Evolutionary conservation across 345 rosid species (phyloP).

Genomic region (Conringia planisiliqua): DNA sequence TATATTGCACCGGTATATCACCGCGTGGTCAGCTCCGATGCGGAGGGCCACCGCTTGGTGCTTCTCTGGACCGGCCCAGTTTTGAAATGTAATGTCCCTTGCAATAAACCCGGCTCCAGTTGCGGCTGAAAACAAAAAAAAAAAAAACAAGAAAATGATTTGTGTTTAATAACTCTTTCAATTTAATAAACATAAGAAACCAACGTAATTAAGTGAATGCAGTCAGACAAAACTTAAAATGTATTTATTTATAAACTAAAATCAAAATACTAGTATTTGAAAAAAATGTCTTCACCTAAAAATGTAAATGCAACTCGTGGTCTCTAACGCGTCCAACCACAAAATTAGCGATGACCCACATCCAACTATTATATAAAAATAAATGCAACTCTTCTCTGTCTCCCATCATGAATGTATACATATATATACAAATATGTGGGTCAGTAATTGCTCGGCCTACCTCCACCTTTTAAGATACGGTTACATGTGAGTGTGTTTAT

Average conservation of each 20-base stretch:
- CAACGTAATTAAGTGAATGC: neutral
- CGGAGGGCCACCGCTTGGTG: conserved; percentile 99
- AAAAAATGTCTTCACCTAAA: conserved; percentile 3
- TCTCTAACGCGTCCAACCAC: conserved; percentile 20
- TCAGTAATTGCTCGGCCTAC: conserved; percentile 19
- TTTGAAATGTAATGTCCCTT: conserved; percentile 85
- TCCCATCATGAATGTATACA: conserved; percentile 20
- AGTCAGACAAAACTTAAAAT: neutral
- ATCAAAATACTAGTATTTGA: neutral
- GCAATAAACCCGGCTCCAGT: conserved; percentile 93
- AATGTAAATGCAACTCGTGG: conserved; percentile 25
- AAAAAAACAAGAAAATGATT: neutral
- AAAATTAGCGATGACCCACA: conserved; percentile 29
- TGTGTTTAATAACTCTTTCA: neutral
- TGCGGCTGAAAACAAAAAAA: conserved; percentile 56
- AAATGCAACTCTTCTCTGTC: conserved; percentile 29
- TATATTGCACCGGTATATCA: conserved; percentile 73
- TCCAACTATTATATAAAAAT: conserved; percentile 14
- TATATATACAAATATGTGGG: conserved; percentile 25
- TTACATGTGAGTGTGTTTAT: conserved; percentile 8
- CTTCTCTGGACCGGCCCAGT: conserved; percentile 82
- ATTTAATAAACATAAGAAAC: neutral
- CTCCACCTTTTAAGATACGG: conserved; percentile 9
- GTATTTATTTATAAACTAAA: neutral
- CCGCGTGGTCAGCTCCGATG: conserved; percentile 89